A percentile compares a stretch with the other conserved stretches of the same genome.
Conservation (phyloP, 164 flowering plant genomes). For the Stephania cephalantha region DNA sequence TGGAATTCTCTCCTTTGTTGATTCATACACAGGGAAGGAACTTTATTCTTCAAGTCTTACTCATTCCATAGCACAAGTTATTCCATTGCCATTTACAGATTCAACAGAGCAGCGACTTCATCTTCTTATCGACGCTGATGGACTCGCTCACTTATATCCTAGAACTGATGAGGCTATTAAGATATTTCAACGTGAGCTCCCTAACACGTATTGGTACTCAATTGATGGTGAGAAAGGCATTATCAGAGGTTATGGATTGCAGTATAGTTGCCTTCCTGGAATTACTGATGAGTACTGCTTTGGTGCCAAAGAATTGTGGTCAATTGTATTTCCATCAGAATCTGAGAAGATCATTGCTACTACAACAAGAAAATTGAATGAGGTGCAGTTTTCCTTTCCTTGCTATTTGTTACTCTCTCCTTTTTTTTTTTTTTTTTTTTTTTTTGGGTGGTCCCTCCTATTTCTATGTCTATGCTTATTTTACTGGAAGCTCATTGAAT, state of each 20-base stretch:
- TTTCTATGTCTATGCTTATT: too few relatives aligned
- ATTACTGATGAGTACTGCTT: conserved; percentile 71
- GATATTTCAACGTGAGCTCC: conserved; percentile 49
- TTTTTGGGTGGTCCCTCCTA: not conserved
- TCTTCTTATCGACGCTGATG: conserved; percentile 54
- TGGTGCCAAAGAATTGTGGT: conserved; percentile 63
- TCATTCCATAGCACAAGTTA: conserved; percentile 63
- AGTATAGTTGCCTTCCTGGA: conserved; percentile 39
- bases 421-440: not conserved
- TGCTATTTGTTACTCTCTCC: not conserved
- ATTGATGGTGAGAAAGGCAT: conserved; percentile 63
- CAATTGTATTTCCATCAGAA: conserved; percentile 85
- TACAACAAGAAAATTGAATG: conserved; percentile 63
- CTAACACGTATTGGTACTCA: conserved; percentile 82
- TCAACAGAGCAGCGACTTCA: conserved; percentile 84
- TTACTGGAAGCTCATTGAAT: not conserved
- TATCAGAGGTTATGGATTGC: conserved; percentile 59
- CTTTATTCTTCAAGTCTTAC: conserved; percentile 34
- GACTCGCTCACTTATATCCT: conserved; percentile 67
- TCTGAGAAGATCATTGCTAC: conserved; percentile 77
- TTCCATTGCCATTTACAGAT: conserved; percentile 81
- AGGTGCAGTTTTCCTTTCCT: conserved; percentile 41
- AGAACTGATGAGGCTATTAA: conserved; percentile 58
- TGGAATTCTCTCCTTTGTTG: conserved; percentile 79
- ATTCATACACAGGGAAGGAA: conserved; percentile 80